phyloP scores from a whole-genome alignment of 805 yeast genomes.

The Candida arabinofermentans region DNA sequence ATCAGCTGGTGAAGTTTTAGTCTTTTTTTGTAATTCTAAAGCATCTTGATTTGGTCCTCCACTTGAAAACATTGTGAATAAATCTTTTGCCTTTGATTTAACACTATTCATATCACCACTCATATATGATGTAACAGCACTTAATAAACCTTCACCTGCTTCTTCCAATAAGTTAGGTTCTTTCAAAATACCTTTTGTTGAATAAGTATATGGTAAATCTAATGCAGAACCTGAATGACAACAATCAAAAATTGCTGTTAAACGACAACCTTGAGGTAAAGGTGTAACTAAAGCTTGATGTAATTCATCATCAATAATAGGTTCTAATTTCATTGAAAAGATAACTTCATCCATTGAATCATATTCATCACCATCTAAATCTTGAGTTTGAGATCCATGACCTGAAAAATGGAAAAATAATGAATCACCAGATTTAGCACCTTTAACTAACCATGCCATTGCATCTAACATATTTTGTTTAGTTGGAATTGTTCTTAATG shows the following conservation, averaged over 20 bases:
- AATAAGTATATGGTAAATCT: constrained; percentile 69
- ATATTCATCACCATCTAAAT: constrained; percentile 68
- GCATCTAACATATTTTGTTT: constrained; percentile 62
- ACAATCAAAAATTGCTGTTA: constrained; percentile 72
- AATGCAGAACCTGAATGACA: constrained; percentile 77
- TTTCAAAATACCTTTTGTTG: constrained; percentile 70
- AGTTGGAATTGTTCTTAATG: constrained; percentile 50
- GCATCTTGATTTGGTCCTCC: constrained; percentile 34
- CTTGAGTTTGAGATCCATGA: constrained; percentile 68
- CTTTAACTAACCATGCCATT: constrained; percentile 68
- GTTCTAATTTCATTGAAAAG: constrained; percentile 67
- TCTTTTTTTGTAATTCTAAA: constrained; percentile 40
- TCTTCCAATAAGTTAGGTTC: constrained; percentile 69
- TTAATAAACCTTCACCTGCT: constrained; percentile 58
- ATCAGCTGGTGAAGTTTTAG: constrained; percentile 65
- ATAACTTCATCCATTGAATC: constrained; percentile 71
- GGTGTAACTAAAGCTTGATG: constrained; percentile 61
- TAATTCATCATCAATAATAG: constrained; percentile 60
- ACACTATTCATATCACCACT: constrained; percentile 45
- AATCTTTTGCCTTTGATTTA: constrained; percentile 38
- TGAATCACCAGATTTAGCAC: constrained; percentile 70
- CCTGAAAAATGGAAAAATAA: constrained; percentile 74
- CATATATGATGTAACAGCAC: constrained; percentile 51
- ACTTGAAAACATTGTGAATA: constrained; percentile 36
- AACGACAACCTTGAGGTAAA: constrained; percentile 60